Evolutionary conservation across 352 stramenopile species (phyloP), one percentile per base, ranked within the genome.

Genomic region (Phytophthora tubulina): DNA sequence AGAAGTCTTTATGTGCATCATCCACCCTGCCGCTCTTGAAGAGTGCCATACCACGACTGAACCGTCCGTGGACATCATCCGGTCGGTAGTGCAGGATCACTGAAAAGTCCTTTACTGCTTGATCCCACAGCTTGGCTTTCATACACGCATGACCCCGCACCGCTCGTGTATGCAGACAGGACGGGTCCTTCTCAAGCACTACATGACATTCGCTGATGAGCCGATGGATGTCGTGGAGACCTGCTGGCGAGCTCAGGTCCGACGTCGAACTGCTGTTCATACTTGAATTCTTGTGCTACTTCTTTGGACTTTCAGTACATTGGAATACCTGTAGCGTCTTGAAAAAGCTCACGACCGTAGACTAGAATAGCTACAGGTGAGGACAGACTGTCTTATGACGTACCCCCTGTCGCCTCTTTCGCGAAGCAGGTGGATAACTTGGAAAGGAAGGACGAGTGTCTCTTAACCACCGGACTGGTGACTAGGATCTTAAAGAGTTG

Each of bases 21-120:
- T 90, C 81, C 9, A 91, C 80, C 10, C 68, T 70, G 3, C 72
- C 83, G 17, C 63, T 74, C 42, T 87, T 85, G 72, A 92, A 93
- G 36, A 88, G 64, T 32, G 84, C 85, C 85, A 93, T 94, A 42
- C 85, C 85, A 6, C 87, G 87, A 58, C 83, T 92, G 62, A 94
- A 94, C 1, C 83, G 76, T 1, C 76, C 80, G 61, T 89, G 81
- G 51, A 91, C 58, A 70, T 95, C 86, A 33, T 89, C 84, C 1
- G 82, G 72, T 30, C 82, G 80, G 6, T 39, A 67, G 1, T 72
- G 51, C 11, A 95, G 60, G 41, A 93, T 84, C 30, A 67, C 68
- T 1, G 72, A 80, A 59, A 95, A 92, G 73, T 95, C 85, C 3
- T 52, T 54, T 3, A 88, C 68, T 4, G 84, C 84, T 42, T 78